Evolutionary conservation across 2,329 filamentous ascomycete genomes (phyloP), one percentile per base, ranked within the genome.

Genomic region (Alternaria sp.): DNA sequence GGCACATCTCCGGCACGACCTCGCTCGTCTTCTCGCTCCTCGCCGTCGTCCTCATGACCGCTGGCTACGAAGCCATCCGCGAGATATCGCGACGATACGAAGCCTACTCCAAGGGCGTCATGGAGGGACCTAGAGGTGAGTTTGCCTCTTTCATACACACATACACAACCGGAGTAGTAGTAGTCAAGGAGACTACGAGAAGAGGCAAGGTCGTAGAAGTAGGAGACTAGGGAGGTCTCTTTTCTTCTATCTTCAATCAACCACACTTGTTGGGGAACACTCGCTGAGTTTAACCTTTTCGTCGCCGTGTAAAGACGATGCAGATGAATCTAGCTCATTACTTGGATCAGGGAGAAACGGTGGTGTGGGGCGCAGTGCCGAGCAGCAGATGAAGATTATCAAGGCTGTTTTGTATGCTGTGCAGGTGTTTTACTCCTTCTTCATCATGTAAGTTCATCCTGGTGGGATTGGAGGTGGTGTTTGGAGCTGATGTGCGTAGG

Each of bases 401-500:
- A 95, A 97, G 85, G 92, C 92, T 26, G 81, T 87, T 30, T 83
- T 99, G 59, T 99, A 99, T 83, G 95, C 90, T 19, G 81, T 96
- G 55, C 96, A 99, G 84, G 96, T 96, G 71, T 98, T 98, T 81
- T 99, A 99, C 81, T 96, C 94, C 50, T 98, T 99, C 77, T 98
- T 99, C 86, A 94, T 99, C 79, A 99, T 99, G 96, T 97, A 80
- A 89, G 95, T 90, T 44, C n/a, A 2, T 36, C 6, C 6, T 3
- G 19, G 1, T 32, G 8, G 21, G 3, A 23, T 1, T 32, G 15
- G 50, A 10, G 11, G 5, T 13, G 43, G 36, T 6, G 11, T 6
- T 43, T 17, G 45, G 11, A 43, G 44, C 59, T 74, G 59, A 76
- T 68, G 57, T 51, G 47, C 58, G n/a, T 63, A 98, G 95, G 96